Conservation (phyloP, 805 yeast species). For the Lipomyces yamanashiensis region DNA sequence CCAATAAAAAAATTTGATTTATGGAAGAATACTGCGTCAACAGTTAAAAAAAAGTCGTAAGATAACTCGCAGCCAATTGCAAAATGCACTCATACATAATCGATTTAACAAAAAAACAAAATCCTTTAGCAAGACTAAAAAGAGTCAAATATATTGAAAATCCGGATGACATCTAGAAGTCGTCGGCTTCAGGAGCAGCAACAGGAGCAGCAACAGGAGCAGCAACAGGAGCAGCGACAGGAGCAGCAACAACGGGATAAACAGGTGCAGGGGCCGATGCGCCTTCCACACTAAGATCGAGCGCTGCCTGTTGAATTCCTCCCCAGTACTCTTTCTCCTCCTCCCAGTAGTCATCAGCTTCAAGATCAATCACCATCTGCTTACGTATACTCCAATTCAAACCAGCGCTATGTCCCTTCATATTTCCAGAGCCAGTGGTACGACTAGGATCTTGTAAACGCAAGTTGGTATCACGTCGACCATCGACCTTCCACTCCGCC, state of each 20-base stretch:
- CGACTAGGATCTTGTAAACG: background rate
- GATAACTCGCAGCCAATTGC: background rate
- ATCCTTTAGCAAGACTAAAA: no score
- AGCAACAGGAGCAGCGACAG: background rate
- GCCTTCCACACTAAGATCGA: background rate
- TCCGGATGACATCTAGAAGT: no score
- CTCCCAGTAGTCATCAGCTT: slow-evolving; percentile 8
- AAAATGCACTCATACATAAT: no score
- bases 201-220: background rate
- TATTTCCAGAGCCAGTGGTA: background rate
- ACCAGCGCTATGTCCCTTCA: slow-evolving; percentile 10
- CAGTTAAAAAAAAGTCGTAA: background rate
- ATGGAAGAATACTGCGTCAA: background rate
- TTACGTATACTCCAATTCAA: slow-evolving; percentile 6
- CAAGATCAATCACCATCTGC: slow-evolving; percentile 4
- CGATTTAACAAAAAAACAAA: no score
- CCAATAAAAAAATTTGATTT: no score
- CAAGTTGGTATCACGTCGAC: slow-evolving; percentile 17
- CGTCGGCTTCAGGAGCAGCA: background rate
- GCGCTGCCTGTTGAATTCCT: background rate
- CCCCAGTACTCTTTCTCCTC: slow-evolving; percentile 9
- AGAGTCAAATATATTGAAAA: no score
- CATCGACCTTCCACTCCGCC: slow-evolving; percentile 24
- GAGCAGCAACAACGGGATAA: background rate
- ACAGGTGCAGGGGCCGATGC: background rate